A percentile compares a stretch with the other conserved stretches of the same genome.
These are phyloP conservation scores for Nitzschia sp. DNA, from an alignment of 108 stramenopile genomes.

Conservation along the genomic window DNA sequence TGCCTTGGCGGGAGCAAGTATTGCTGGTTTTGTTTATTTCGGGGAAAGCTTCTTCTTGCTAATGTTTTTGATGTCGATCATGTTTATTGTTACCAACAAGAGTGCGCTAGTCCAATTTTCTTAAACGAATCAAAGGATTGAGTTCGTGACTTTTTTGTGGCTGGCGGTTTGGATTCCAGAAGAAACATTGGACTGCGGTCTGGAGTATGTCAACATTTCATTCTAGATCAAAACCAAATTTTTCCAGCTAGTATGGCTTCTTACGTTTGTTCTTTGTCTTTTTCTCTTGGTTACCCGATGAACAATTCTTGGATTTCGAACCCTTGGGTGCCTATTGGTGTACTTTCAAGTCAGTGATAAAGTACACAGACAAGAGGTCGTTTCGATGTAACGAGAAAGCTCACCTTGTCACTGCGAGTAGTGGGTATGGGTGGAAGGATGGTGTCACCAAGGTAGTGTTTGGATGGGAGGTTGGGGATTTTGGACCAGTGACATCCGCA, in stretches of 20 bases:
- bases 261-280: too few relatives aligned
- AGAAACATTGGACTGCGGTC: too few relatives aligned
- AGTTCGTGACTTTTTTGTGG: too few relatives aligned
- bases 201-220: too few relatives aligned
- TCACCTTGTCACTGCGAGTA: slow-evolving; percentile 56
- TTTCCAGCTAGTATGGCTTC: too few relatives aligned
- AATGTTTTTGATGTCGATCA: slow-evolving; percentile 6
- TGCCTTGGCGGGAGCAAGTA: slow-evolving; percentile 1
- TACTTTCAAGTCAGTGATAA: slow-evolving; percentile 40
- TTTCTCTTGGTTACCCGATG: too few relatives aligned
- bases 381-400: slow-evolving; percentile 55
- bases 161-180: too few relatives aligned
- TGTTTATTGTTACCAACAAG: slow-evolving; percentile 9
- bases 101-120: too few relatives aligned
- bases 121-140: too few relatives aligned
- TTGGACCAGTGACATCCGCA: slow-evolving; percentile 13
- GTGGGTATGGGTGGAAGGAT: slow-evolving; percentile 74
- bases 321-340: too few relatives aligned
- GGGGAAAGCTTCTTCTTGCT: slow-evolving; percentile 13
- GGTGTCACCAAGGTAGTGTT: slow-evolving; percentile 40
- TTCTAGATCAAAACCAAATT: too few relatives aligned
- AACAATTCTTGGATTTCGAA: too few relatives aligned
- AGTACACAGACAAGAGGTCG: slow-evolving; percentile 33
- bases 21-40: background rate
- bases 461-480: slow-evolving; percentile 64